Conservation (phyloP, 2,329 filamentous ascomycete species). For the Fusarium ambrosium region DNA sequence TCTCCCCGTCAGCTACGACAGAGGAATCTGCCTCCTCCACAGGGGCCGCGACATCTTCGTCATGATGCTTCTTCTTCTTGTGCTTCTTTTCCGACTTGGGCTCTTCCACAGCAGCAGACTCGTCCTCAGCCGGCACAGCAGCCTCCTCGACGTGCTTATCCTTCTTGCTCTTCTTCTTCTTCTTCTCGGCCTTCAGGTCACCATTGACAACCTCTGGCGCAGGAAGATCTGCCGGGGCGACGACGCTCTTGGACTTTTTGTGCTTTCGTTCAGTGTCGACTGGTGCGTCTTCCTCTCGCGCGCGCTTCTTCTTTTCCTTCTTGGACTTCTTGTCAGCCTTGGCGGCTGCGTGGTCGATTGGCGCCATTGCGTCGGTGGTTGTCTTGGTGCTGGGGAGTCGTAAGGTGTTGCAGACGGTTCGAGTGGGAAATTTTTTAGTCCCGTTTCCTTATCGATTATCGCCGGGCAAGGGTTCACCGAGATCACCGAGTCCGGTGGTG, state of each 20-base stretch:
- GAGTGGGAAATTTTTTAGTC: conserved; percentile 39
- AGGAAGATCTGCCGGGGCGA: conserved; percentile 48
- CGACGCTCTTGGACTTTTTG: conserved; percentile 65
- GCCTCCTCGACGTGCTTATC: conserved; percentile 42
- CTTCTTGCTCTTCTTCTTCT: conserved; percentile 51
- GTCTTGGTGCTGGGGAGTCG: conserved; percentile 25
- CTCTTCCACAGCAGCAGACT: conserved; percentile 25
- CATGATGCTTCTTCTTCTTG: conserved; percentile 50
- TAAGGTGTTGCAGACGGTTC: conserved; percentile 26
- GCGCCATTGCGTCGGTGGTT: conserved; percentile 49
- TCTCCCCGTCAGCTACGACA: conserved; percentile 32
- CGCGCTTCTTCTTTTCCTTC: conserved; percentile 63
- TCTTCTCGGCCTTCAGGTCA: conserved; percentile 49
- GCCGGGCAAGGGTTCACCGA: conserved; percentile 26
- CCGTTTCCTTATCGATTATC: conserved; percentile 38
- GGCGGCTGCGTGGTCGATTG: conserved; percentile 48
- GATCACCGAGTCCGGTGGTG: conserved; percentile 34
- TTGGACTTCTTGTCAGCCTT: conserved; percentile 58
- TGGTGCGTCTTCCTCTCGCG: conserved; percentile 58
- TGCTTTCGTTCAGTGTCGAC: conserved; percentile 60
- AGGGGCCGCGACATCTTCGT: conserved; percentile 26
- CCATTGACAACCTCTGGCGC: conserved; percentile 42
- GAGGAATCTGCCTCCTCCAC: conserved; percentile 24
- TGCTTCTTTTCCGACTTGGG: conserved; percentile 46
- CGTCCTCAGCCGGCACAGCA: conserved; percentile 17